A percentile compares a stretch with the other conserved stretches of the same genome.
phyloP scores from a whole-genome alignment of 441 rosid genomes.

The Pelargonium myrrhifolium region DNA sequence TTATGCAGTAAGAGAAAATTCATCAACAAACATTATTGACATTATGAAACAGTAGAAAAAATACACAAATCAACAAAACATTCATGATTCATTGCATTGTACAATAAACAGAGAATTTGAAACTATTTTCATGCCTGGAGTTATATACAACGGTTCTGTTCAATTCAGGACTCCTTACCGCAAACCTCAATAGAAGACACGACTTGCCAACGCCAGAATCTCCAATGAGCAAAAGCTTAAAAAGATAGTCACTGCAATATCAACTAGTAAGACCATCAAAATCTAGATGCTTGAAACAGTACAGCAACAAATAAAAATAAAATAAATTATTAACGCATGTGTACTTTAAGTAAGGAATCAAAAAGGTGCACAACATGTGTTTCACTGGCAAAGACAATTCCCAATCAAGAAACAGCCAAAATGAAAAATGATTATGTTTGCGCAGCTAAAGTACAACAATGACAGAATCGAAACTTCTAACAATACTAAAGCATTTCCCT shows the following conservation, averaged over 20 bases:
- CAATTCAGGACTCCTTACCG: conserved; percentile 30
- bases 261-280: not conserved
- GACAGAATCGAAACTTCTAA: no score
- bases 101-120: not conserved
- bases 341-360: no score
- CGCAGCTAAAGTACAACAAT: no score
- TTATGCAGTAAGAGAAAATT: not conserved
- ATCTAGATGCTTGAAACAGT: not conserved
- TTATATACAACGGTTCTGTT: not conserved
- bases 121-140: not conserved
- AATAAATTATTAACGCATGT: not conserved
- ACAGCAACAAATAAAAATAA: not conserved
- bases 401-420: no score
- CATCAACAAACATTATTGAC: not conserved
- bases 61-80: not conserved
- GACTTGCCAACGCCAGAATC: conserved; percentile 67
- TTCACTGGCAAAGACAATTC: no score
- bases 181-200: conserved; percentile 56
- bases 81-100: not conserved
- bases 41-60: no score
- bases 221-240: conserved; percentile 49
- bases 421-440: no score
- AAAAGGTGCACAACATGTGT: no score
- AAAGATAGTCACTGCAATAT: conserved; percentile 52
- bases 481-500: no score